Evolutionary conservation across 805 yeast species (phyloP), one percentile per base, ranked within the genome.

Genomic region (Saturnispora serradocipensis): DNA sequence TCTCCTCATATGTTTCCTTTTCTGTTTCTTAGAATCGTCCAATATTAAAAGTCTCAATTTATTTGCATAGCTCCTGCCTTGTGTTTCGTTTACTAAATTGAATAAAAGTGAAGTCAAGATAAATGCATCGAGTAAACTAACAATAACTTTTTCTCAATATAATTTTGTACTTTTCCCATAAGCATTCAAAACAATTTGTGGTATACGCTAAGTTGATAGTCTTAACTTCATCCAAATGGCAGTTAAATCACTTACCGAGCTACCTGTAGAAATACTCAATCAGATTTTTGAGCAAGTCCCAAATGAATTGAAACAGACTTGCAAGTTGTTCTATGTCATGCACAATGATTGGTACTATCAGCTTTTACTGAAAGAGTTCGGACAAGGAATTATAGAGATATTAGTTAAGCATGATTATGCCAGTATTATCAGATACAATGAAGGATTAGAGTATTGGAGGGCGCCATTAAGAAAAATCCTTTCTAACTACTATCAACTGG

Each of bases 301-400:
- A 2, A 54, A 57, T 45, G 67, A 67, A 46, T 55, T 69, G 27
- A 61, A 58, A 47, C 28, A 48, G 13, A 65, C 69, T 13, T 67
- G 68, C 44, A 58, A 56, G 44, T 48, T 55, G 18, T 78, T 75
- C 58, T 79, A 74, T 56, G 57, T 69, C 4, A 61, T 80, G 46
- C 72, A 78, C 64, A 81, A 82, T 59, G 76, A 76, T 48, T 55
- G 72, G 16, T 76, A 69, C 58, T 70, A 71, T 56, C 69, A 72
- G 28, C 53, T 60, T 9, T 56, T 77, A 45, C 58, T 56, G 5
- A 65, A 65, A 20, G 64, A 67, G 18, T 59, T 63, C 53, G 69
- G 69, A 1, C 50, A 56, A 5, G 59, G 59, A 44, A 58, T 61
- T 13, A 34, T 62, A 1, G 53, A 58, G 30, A 54, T 53, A 30